phyloP scores from a whole-genome alignment of 1,284 basidiomycete species.

The Heterobasidion irregulare region DNA sequence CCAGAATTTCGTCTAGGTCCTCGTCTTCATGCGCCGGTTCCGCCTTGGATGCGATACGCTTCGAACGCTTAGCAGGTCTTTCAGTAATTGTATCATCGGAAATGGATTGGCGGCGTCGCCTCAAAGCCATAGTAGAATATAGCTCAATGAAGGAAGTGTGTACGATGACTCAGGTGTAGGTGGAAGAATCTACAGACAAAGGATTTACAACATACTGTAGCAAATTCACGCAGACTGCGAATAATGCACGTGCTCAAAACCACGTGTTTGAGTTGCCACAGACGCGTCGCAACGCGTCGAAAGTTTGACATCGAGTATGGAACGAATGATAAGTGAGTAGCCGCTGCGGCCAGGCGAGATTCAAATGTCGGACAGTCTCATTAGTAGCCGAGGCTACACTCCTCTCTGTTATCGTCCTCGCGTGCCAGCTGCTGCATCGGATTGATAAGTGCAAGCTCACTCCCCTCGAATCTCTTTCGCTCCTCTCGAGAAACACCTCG shows the following conservation, averaged over 20 bases:
- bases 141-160: not conserved
- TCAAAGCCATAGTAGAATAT: not conserved
- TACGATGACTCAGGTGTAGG: not conserved
- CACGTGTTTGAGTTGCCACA: no score
- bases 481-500: not conserved
- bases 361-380: no score
- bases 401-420: not conserved
- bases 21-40: conserved; percentile 24
- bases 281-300: no score
- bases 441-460: not conserved
- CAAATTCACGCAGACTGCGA: no score
- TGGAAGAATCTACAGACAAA: not conserved
- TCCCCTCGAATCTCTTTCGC: not conserved
- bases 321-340: no score
- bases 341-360: no score
- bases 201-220: no score
- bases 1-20: conserved; percentile 29
- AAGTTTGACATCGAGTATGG: no score
- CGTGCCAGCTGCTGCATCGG: not conserved
- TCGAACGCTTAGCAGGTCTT: not conserved
- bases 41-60: conserved; percentile 3
- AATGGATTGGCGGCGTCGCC: not conserved
- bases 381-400: not conserved
- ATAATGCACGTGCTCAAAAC: no score
- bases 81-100: not conserved